phyloP scores from a whole-genome alignment of 371 early-diverging fungal species.

The Parasitella parasitica region DNA sequence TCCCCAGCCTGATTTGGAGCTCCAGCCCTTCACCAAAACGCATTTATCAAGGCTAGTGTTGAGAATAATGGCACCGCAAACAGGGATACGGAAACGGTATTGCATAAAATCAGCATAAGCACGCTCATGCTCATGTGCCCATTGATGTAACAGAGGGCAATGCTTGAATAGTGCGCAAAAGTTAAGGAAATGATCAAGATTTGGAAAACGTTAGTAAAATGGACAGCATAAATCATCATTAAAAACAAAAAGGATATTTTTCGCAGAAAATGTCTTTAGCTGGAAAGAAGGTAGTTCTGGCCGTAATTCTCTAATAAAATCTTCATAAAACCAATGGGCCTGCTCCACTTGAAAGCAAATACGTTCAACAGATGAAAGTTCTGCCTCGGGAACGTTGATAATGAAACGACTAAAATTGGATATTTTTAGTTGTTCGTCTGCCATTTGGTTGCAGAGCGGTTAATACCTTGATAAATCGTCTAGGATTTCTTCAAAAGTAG shows the following conservation, averaged over 20 bases:
- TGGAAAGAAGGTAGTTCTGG: conserved; percentile 76
- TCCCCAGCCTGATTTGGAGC: conserved; percentile 86
- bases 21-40: conserved; percentile 92
- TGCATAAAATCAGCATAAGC: conserved; percentile 91
- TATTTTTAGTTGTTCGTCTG: not conserved
- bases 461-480: conserved; percentile 83
- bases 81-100: conserved; percentile 97
- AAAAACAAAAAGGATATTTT: conserved; percentile 58
- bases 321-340: conserved; percentile 99
- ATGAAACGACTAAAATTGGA: conserved; percentile 91
- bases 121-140: conserved; percentile 83
- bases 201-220: not conserved
- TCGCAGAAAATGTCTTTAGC: conserved; percentile 81
- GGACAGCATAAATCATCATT: not conserved
- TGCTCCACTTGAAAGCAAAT: conserved; percentile 99
- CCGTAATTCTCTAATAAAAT: conserved; percentile 89
- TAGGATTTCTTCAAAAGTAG: conserved; percentile 76
- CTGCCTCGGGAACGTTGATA: conserved; percentile 94
- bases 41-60: conserved; percentile 84
- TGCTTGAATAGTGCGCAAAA: conserved; percentile 70
- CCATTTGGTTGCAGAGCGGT: not conserved
- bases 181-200: not conserved
- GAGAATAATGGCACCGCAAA: conserved; percentile 98
- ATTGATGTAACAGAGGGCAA: conserved; percentile 85
- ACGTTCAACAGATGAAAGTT: conserved; percentile 85